Percentiles rank a stretch among this genome's conserved stretches.
These are phyloP conservation scores for Sporormia fimetaria DNA, from an alignment of 495 filamentous ascomycete species.

Conservation along the genomic window DNA sequence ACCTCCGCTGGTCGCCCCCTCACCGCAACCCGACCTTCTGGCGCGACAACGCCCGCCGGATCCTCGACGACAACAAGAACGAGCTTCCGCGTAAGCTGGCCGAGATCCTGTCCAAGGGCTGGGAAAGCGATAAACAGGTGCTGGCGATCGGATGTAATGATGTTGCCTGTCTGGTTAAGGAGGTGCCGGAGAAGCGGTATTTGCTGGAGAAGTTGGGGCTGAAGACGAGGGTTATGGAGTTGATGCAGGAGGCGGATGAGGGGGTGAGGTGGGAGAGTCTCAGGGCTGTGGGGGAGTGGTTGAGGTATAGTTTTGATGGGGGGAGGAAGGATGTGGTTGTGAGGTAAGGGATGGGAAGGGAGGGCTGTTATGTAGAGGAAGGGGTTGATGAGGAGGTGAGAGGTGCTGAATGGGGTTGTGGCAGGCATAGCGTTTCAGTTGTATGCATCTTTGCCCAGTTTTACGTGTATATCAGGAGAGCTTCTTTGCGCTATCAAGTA, in stretches of 20 bases:
- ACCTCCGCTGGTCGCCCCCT: conserved; percentile 89
- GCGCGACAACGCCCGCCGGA: conserved; percentile 87
- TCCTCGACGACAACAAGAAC: conserved; percentile 73
- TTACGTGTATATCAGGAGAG: too few species aligned
- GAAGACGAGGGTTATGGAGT: conserved; percentile 85
- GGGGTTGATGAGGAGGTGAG: too few species aligned
- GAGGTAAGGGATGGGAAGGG: neutral
- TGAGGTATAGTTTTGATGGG: conserved; percentile 50
- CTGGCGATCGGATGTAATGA: conserved; percentile 95
- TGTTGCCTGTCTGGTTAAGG: conserved; percentile 76
- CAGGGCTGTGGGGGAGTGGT: conserved; percentile 83
- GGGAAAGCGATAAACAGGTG: conserved; percentile 91
- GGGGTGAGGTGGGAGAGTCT: conserved; percentile 90
- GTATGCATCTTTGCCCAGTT: too few species aligned
- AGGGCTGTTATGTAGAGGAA: too few species aligned
- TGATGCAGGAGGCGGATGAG: conserved; percentile 88
- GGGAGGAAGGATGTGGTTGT: neutral
- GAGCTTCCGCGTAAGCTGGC: conserved; percentile 72
- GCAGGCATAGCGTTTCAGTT: too few species aligned
- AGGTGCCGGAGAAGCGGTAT: conserved; percentile 71
- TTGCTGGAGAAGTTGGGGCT: conserved; percentile 83
- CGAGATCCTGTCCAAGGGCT: conserved; percentile 72
- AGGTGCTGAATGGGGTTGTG: too few species aligned
- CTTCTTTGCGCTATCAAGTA: too few species aligned
- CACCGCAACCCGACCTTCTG: conserved; percentile 86